Evolutionary conservation across 768 basidiomycete genomes (phyloP).

Genomic region (Leccinum uliginosum): DNA sequence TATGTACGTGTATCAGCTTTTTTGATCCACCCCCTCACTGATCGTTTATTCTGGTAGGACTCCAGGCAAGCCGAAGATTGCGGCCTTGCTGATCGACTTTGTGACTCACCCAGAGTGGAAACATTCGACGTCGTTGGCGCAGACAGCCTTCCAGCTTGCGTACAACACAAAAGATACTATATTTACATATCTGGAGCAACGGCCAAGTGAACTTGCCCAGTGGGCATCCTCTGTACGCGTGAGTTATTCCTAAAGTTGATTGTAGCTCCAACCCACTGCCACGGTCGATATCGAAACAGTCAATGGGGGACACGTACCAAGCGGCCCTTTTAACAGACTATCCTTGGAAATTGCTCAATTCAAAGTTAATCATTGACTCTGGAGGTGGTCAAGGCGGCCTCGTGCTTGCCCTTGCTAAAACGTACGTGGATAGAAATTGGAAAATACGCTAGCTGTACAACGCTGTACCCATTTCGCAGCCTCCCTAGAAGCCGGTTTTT

Average conservation of each 20-base stretch:
- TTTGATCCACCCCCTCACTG: background rate
- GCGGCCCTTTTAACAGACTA: slow-evolving; percentile 4
- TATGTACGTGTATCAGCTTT: background rate
- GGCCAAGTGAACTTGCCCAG: background rate
- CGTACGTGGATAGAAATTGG: background rate
- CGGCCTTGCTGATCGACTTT: background rate
- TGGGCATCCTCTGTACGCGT: slow-evolving; percentile 5
- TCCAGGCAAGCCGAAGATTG: background rate
- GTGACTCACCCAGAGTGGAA: slow-evolving; percentile 5
- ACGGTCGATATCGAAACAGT: background rate
- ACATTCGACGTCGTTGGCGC: slow-evolving; percentile 1
- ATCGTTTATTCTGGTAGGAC: background rate
- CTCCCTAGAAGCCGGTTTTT: background rate
- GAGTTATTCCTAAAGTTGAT: background rate
- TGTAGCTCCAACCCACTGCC: background rate
- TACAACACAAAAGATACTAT: background rate
- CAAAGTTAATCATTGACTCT: background rate
- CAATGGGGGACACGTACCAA: slow-evolving; percentile 4
- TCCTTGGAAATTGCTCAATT: background rate
- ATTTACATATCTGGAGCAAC: background rate
- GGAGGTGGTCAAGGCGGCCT: background rate
- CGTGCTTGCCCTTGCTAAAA: slow-evolving; percentile 1
- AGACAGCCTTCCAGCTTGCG: slow-evolving; percentile 3
- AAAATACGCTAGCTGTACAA: background rate
- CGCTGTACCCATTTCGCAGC: background rate